These are phyloP conservation scores for Aspergillus saccharolyticus DNA, from an alignment of 495 filamentous ascomycete species.

Conservation along the genomic window DNA sequence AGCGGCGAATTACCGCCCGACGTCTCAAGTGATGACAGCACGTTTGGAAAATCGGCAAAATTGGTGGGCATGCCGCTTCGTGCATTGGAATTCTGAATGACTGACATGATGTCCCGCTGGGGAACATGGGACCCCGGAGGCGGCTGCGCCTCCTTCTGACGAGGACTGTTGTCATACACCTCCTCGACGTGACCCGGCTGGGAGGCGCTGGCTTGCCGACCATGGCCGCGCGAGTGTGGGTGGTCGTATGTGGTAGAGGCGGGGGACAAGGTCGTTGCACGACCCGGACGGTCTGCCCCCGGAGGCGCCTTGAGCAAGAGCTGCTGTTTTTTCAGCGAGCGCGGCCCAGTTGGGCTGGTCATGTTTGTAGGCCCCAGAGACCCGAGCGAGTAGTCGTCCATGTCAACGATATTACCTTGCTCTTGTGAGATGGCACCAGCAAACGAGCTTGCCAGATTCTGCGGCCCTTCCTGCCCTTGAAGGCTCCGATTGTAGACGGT, in stretches of 20 bases:
- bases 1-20: conserved; percentile 60
- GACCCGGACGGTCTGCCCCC: conserved; percentile 24
- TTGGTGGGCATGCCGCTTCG: conserved; percentile 45
- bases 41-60: conserved; percentile 64
- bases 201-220: conserved; percentile 31
- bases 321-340: conserved; percentile 45
- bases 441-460: conserved; percentile 68
- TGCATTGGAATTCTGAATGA: conserved; percentile 77
- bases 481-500: conserved; percentile 87
- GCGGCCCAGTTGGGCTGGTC: conserved; percentile 34
- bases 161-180: conserved; percentile 40
- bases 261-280: conserved; percentile 40
- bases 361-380: conserved; percentile 31
- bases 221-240: conserved; percentile 28
- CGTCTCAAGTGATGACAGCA: conserved; percentile 66
- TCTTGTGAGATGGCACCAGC: conserved; percentile 62
- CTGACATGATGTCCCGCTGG: conserved; percentile 77
- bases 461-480: conserved; percentile 54
- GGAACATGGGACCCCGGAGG: conserved; percentile 30
- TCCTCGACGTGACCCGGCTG: conserved; percentile 42
- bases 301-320: conserved; percentile 49
- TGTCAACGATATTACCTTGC: conserved; percentile 62
- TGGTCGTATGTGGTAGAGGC: conserved; percentile 29
- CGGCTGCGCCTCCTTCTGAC: conserved; percentile 21
- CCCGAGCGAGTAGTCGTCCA: conserved; percentile 51